These are phyloP conservation scores for Phialophora tarda DNA, from an alignment of 2,329 filamentous ascomycete species.

Conservation along the genomic window DNA sequence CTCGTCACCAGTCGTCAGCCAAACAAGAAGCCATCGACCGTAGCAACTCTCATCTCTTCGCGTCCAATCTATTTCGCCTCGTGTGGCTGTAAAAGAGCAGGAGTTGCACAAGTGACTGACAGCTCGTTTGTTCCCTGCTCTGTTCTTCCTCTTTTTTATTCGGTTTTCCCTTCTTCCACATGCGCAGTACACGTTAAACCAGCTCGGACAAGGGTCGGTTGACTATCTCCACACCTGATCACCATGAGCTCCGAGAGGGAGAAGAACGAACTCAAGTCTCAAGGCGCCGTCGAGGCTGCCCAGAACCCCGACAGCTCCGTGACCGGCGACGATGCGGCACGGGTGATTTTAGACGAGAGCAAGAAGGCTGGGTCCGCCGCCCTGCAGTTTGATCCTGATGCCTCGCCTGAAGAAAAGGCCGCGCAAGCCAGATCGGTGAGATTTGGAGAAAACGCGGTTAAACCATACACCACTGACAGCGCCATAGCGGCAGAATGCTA, in stretches of 20 bases:
- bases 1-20: conserved; percentile 13
- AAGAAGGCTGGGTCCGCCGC: conserved; percentile 78
- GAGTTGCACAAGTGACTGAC: conserved; percentile 13
- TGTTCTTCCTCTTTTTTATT: conserved; percentile 9
- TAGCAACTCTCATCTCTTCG: background rate
- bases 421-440: conserved; percentile 74
- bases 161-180: conserved; percentile 23
- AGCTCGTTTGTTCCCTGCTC: background rate
- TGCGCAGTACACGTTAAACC: conserved; percentile 17
- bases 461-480: conserved; percentile 22
- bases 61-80: conserved; percentile 6
- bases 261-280: conserved; percentile 73
- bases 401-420: conserved; percentile 80
- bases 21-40: conserved; percentile 1
- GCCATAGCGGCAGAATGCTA: conserved; percentile 57
- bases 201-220: conserved; percentile 23
- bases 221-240: conserved; percentile 13
- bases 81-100: background rate
- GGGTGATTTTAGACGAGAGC: conserved; percentile 76
- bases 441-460: background rate
- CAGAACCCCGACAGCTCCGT: conserved; percentile 71
- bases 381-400: conserved; percentile 86
- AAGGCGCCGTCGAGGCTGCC: conserved; percentile 79
- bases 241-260: conserved; percentile 33
- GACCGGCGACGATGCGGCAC: conserved; percentile 72